Base-by-base conservation (phyloP, 805 yeast genomes). In the Candida incommunis region DNA sequence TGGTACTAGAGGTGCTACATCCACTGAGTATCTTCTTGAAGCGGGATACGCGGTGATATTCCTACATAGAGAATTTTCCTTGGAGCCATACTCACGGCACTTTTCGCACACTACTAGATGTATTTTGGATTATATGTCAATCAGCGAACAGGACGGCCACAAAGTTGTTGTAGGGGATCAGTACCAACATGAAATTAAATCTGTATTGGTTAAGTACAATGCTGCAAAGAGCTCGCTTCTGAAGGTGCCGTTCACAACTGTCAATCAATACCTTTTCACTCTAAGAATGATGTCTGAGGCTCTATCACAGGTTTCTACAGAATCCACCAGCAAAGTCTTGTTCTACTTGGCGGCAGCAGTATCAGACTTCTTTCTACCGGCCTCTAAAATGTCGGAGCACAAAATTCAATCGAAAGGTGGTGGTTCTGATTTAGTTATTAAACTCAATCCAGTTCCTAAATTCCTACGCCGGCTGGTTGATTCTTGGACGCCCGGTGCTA, bases 281-380 rank as follows among this genome's bases (percentile, higher is more conserved):
- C 68, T 92, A 51, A 76, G 79, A 50, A 64, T 76, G 29, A 67
- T 84, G 7, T 80, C 92, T 1, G 70, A 71, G 50, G 68, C 71
- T 40, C 61, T 90, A 56, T 72, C 78, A 44, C 7, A 25, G 13
- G 7, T 25, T 7, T 63, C 65, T 2, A 60, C 74, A 34, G 82
- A 78, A 2, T 61, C 45, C 40, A 52, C 45, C 37, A 45, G 71
- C 3, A 67, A 66, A 45, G 84, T 87, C 0, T 60, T 92, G 35
- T 85, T 90, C 59, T 92, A 81, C 59, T 69, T 92, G 44, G 98
- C 98, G 0, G 97, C 98, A 5, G 98, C 98, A 0, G 99, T 92
- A 0, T 84, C 95, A 4, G 99, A 92, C 60, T 92, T 92, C 63
- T 92, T 88, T 65, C 70, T 92, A 37, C 98, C 98, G 1, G 75